These are phyloP conservation scores for Fragaria iinumae DNA, from an alignment of 306 rosid species.

Conservation along the genomic window DNA sequence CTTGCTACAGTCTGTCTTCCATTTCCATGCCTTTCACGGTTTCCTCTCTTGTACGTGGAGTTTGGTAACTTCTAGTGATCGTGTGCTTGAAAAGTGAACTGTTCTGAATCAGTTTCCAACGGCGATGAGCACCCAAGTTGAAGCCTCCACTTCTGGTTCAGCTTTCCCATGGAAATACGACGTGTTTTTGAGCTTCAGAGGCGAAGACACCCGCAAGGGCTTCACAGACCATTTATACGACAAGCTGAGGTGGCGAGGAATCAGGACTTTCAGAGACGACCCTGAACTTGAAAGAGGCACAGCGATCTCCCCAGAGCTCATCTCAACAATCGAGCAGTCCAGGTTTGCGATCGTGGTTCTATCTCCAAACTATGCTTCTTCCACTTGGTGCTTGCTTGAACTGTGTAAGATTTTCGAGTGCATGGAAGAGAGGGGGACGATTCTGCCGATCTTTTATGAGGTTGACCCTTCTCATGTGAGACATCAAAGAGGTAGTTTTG, in stretches of 20 bases:
- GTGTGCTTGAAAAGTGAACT: too few relatives aligned
- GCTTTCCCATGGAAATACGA: not conserved
- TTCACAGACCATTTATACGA: not conserved
- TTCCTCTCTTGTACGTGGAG: too few relatives aligned
- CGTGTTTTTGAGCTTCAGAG: not conserved
- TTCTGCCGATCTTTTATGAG: conserved; percentile 16
- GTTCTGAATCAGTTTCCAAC: not conserved
- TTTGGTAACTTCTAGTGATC: too few relatives aligned
- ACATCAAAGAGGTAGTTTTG: conserved; percentile 18
- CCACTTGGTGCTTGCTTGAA: conserved; percentile 9
- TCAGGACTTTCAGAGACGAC: not conserved
- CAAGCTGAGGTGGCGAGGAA: not conserved
- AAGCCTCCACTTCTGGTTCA: not conserved
- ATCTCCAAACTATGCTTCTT: not conserved
- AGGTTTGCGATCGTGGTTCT: not conserved
- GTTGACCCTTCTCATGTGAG: conserved; percentile 24
- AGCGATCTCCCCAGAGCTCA: not conserved
- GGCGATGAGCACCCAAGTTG: not conserved
- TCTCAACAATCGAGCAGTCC: not conserved
- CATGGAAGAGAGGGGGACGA: not conserved
- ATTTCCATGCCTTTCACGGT: too few relatives aligned
- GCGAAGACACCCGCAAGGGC: not conserved
- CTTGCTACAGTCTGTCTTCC: too few relatives aligned
- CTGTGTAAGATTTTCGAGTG: conserved; percentile 15
- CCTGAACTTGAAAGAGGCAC: not conserved